Evolutionary conservation across 176 grass and related monocot species (phyloP).

Genomic region (Puccinellia tenuiflora): DNA sequence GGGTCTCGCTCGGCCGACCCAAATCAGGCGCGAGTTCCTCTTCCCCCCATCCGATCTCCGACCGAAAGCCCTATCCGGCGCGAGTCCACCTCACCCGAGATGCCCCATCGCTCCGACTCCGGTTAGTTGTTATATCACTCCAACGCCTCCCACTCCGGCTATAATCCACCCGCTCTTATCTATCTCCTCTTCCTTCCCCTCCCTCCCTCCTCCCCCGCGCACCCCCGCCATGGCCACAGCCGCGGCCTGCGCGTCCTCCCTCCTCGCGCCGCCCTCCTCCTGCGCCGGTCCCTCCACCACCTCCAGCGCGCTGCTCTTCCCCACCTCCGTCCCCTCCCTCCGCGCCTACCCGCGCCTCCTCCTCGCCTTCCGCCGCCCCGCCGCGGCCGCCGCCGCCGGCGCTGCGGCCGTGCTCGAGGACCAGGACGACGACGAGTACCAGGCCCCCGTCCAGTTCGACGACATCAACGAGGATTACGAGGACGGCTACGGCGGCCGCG

Average conservation of each 20-base stretch:
- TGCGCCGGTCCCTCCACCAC: background rate
- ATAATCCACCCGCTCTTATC: background rate
- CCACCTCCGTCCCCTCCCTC: conserved; percentile 33
- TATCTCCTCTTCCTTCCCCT: conserved; percentile 13
- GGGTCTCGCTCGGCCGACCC: background rate
- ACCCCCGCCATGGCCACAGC: conserved; percentile 24
- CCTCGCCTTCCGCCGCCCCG: conserved; percentile 38
- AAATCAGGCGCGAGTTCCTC: background rate
- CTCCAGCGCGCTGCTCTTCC: conserved; percentile 33
- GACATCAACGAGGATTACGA: conserved; percentile 29
- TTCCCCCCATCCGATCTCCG: background rate
- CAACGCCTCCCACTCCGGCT: conserved; percentile 24
- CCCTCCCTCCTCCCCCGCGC: background rate
- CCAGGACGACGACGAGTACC: background rate
- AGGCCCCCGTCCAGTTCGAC: conserved; percentile 8
- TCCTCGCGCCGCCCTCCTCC: conserved; percentile 25
- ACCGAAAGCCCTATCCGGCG: conserved; percentile 28
- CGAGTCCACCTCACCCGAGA: background rate
- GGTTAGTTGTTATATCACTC: conserved; percentile 9
- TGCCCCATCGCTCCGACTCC: background rate
- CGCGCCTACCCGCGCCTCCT: conserved; percentile 38
- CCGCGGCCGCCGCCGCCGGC: conserved; percentile 39
- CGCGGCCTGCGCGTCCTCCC: conserved; percentile 34
- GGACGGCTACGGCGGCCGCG: conserved; percentile 28
- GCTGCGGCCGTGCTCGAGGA: conserved; percentile 33